Evolutionary conservation across 176 grass and related monocot genomes (phyloP).

Genomic region (Zizania latifolia): DNA sequence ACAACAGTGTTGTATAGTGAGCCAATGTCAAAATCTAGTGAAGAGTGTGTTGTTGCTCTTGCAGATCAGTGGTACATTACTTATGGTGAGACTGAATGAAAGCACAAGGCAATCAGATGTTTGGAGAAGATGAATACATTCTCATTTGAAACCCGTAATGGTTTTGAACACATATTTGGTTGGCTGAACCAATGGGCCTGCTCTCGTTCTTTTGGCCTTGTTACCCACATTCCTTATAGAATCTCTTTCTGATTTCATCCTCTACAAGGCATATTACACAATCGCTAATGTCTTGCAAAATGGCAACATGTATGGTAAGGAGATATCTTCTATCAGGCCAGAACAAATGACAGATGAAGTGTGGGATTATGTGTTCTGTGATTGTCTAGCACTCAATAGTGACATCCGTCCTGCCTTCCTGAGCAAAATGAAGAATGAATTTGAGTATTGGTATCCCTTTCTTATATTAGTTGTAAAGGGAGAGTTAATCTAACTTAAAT

Average conservation of each 20-base stretch:
- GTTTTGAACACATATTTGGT: conserved; percentile 65
- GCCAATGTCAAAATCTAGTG: conserved; percentile 78
- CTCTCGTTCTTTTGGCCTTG: conserved; percentile 73
- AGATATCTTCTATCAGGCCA: too few species aligned
- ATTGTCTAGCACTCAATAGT: too few species aligned
- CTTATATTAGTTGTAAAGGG: too few species aligned
- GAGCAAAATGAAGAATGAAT: too few species aligned
- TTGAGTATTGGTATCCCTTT: too few species aligned
- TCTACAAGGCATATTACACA: conserved; percentile 83
- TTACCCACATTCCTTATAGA: conserved; percentile 69
- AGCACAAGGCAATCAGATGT: conserved; percentile 51
- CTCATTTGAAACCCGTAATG: conserved; percentile 51
- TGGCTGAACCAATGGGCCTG: conserved; percentile 84
- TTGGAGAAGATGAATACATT: conserved; percentile 64
- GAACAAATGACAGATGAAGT: too few species aligned
- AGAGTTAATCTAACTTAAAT: too few species aligned
- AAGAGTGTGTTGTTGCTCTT: conserved; percentile 75
- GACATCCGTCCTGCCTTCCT: too few species aligned
- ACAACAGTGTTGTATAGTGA: conserved; percentile 57
- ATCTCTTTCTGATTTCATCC: conserved; percentile 80
- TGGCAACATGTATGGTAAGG: conserved; percentile 62
- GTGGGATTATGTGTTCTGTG: too few species aligned
- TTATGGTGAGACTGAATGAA: conserved; percentile 76
- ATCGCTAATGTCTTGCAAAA: conserved; percentile 65
- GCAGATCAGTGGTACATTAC: conserved; percentile 82